phyloP scores from a whole-genome alignment of 805 yeast species.

The Saccharomycopsis sp. region DNA sequence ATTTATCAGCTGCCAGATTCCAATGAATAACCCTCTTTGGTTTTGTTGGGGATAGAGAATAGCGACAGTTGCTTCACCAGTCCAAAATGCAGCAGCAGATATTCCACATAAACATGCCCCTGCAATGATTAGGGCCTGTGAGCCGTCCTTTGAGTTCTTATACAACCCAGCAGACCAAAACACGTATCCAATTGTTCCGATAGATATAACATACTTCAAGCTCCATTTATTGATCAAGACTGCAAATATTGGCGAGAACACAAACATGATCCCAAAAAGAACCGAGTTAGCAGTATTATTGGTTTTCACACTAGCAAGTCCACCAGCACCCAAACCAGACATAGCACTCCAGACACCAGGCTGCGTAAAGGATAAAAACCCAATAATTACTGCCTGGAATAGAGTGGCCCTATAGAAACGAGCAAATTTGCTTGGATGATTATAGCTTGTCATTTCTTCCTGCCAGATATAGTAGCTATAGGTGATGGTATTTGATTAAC shows the following conservation, averaged over 20 bases:
- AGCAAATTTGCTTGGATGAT: constrained; percentile 4
- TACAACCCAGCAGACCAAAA: constrained; percentile 27
- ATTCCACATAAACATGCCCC: constrained; percentile 27
- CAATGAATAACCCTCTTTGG: constrained; percentile 26
- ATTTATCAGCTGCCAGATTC: constrained; percentile 26
- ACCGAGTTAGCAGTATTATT: constrained; percentile 22
- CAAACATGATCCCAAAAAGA: constrained; percentile 24
- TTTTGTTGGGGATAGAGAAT: constrained; percentile 24
- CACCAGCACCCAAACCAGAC: constrained; percentile 26
- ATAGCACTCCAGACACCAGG: constrained; percentile 26
- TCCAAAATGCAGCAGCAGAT: constrained; percentile 27
- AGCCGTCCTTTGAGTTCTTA: constrained; percentile 26
- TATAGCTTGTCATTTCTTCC: background rate
- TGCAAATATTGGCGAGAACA: constrained; percentile 23
- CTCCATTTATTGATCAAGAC: constrained; percentile 24
- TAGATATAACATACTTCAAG: constrained; percentile 20
- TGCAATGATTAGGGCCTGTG: constrained; percentile 24
- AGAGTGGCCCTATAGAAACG: constrained; percentile 17
- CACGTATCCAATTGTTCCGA: constrained; percentile 27
- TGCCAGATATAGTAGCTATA: too few relatives aligned
- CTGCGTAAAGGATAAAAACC: constrained; percentile 25
- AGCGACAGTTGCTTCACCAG: constrained; percentile 27
- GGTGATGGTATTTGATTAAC: too few relatives aligned
- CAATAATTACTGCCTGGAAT: constrained; percentile 23
- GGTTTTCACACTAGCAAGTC: constrained; percentile 21